Conservation (phyloP, 495 filamentous ascomycete species). For the Talaromyces liani region DNA sequence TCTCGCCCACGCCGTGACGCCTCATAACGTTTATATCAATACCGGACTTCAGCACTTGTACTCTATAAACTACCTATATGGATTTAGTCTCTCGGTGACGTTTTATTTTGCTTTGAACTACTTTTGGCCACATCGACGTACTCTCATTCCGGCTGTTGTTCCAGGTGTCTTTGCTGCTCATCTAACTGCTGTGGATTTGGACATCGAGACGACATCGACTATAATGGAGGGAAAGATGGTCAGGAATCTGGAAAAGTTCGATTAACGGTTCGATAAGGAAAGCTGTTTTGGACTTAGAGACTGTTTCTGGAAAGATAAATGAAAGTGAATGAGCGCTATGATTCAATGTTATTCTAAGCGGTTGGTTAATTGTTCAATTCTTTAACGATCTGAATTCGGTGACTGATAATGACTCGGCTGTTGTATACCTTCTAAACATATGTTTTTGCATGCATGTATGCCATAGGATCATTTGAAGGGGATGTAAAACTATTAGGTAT, state of each 20-base stretch:
- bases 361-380: too few species aligned
- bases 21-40: conserved; percentile 12
- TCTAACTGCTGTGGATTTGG: not conserved
- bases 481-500: too few species aligned
- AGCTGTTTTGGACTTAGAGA: not conserved
- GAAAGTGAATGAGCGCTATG: not conserved
- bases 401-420: not conserved
- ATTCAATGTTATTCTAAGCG: too few species aligned
- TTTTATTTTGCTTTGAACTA: conserved; percentile 22
- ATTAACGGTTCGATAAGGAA: not conserved
- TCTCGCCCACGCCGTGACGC: conserved; percentile 22
- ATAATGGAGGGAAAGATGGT: not conserved
- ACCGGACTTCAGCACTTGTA: conserved; percentile 31
- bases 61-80: conserved; percentile 45
- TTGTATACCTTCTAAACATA: too few species aligned
- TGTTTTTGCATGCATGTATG: too few species aligned
- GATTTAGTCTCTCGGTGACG: conserved; percentile 35
- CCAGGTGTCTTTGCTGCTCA: conserved; percentile 5
- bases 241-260: not conserved
- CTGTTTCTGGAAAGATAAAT: not conserved
- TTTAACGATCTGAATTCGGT: not conserved
- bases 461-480: too few species aligned
- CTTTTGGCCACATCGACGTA: conserved; percentile 3
- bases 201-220: not conserved
- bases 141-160: conserved; percentile 5